These are phyloP conservation scores for Lycium barbarum DNA, from an alignment of 257 asterid species.

Conservation along the genomic window DNA sequence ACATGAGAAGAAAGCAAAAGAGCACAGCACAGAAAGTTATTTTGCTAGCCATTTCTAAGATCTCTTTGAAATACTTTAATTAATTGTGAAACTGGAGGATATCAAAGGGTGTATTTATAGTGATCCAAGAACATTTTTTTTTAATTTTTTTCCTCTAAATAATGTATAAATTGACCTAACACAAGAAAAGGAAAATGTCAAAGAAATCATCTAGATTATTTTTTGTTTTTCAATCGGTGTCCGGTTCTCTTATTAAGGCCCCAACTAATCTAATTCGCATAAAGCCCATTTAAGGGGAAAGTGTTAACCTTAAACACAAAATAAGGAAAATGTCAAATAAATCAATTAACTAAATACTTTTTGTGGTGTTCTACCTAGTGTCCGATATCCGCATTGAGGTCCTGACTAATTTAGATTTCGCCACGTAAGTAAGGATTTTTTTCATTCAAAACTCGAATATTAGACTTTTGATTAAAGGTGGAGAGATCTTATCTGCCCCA, in stretches of 20 bases:
- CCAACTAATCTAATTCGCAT: too few relatives aligned
- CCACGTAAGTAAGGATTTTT: neutral
- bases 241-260: too few relatives aligned
- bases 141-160: neutral
- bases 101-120: neutral
- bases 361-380: fast-evolving
- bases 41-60: conserved; percentile 31
- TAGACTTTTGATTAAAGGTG: neutral
- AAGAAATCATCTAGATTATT: too few relatives aligned
- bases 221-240: too few relatives aligned
- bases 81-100: neutral
- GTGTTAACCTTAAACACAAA: neutral
- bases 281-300: too few relatives aligned
- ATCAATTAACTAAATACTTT: neutral
- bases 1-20: conserved; percentile 25
- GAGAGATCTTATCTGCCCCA: fast-evolving
- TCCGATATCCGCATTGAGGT: fast-evolving
- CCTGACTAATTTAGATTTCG: fast-evolving
- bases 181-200: neutral
- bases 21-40: neutral
- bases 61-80: neutral
- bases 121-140: neutral
- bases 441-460: fast-evolving
- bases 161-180: neutral
- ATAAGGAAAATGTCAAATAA: conserved; percentile 3